phyloP scores from a whole-genome alignment of 208 protist genomes.

The Naegleria lovaniensis region DNA sequence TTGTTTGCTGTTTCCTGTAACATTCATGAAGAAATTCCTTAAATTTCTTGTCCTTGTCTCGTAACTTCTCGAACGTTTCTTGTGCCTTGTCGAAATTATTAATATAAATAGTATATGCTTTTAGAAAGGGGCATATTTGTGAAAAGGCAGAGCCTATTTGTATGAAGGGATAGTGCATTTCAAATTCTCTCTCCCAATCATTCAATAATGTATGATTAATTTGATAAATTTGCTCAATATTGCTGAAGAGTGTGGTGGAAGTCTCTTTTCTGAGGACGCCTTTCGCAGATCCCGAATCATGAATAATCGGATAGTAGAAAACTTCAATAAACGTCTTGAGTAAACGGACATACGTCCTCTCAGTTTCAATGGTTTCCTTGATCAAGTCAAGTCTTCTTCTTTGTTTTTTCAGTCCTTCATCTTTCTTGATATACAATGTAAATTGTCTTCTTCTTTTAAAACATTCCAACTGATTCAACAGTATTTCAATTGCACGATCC shows the following conservation, averaged over 20 bases:
- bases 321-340: not conserved
- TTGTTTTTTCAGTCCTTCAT: not conserved
- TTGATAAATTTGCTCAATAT: slow-evolving; percentile 19
- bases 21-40: not conserved
- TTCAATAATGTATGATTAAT: not conserved
- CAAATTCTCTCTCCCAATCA: not conserved
- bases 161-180: not conserved
- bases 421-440: not conserved
- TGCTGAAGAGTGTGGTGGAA: not conserved
- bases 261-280: not conserved
- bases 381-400: not conserved
- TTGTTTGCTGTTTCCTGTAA: not conserved
- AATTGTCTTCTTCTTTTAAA: not conserved
- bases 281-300: not conserved
- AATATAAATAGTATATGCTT: not conserved
- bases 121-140: not conserved
- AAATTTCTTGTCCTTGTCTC: not conserved
- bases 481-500: not conserved
- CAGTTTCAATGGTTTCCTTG: slow-evolving; percentile 4
- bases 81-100: slow-evolving; percentile 7
- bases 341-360: not conserved
- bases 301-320: not conserved
- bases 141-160: not conserved
- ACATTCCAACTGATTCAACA: not conserved
- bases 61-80: too few relatives aligned